phyloP scores from a whole-genome alignment of 169 alveolate species.

The Eimeria zaria region DNA sequence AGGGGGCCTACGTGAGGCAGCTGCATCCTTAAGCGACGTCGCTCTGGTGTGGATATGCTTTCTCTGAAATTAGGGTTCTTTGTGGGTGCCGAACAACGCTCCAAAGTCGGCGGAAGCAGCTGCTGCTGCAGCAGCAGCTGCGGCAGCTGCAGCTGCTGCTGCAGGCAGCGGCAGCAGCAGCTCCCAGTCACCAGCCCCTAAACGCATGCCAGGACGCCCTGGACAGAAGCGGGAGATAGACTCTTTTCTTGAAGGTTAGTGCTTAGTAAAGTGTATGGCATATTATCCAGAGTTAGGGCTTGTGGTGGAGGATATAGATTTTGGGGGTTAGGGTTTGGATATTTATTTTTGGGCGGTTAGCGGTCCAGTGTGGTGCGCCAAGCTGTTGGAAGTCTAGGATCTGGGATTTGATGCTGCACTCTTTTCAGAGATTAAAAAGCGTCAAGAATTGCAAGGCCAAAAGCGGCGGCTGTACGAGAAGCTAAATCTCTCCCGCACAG shows the following conservation, averaged over 20 bases:
- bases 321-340: conserved; percentile 39
- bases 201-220: conserved; percentile 56
- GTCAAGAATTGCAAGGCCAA: conserved; percentile 70
- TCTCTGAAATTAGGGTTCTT: conserved; percentile 62
- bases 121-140: conserved; percentile 80
- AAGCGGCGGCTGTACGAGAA: conserved; percentile 71
- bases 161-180: conserved; percentile 38
- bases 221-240: conserved; percentile 88
- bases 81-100: conserved; percentile 66
- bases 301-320: conserved; percentile 20
- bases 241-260: conserved; percentile 89
- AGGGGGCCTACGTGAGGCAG: background rate
- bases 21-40: background rate
- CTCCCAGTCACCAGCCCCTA: conserved; percentile 76
- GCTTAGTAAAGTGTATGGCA: conserved; percentile 36
- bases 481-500: conserved; percentile 77
- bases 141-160: conserved; percentile 78
- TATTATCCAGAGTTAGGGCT: background rate
- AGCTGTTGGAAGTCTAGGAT: background rate
- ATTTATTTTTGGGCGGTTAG: background rate
- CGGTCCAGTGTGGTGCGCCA: background rate
- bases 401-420: background rate
- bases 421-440: conserved; percentile 49
- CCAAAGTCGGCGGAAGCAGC: conserved; percentile 82
- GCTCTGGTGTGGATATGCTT: background rate